Conservation (phyloP, 768 basidiomycete genomes). For the Amanita exitialis region DNA sequence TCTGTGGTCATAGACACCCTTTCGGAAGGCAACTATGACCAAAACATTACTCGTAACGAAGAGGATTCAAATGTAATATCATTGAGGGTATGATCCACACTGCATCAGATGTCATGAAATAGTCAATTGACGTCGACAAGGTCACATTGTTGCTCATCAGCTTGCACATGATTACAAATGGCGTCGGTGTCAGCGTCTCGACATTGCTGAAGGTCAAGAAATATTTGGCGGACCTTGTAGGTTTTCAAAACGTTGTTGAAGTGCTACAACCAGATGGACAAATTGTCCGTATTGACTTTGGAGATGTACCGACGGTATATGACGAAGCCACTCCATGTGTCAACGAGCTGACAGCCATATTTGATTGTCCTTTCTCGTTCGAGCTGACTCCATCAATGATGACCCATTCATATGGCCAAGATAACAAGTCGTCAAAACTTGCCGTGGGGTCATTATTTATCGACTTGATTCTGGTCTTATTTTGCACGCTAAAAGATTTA, state of each 20-base stretch:
- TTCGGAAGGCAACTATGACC: slow-evolving; percentile 41
- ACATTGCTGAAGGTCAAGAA: slow-evolving; percentile 55
- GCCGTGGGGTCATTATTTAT: slow-evolving; percentile 57
- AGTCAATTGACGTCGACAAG: slow-evolving; percentile 20
- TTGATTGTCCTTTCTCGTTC: slow-evolving; percentile 49
- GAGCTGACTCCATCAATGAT: slow-evolving; percentile 36
- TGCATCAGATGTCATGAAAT: not conserved
- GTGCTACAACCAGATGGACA: slow-evolving; percentile 37
- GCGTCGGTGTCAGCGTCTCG: slow-evolving; percentile 40
- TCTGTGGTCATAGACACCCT: slow-evolving; percentile 47
- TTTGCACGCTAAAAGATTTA: slow-evolving; percentile 36
- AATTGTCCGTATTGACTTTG: slow-evolving; percentile 44
- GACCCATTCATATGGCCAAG: slow-evolving; percentile 26
- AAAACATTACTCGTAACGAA: slow-evolving; percentile 21
- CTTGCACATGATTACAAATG: slow-evolving; percentile 59
- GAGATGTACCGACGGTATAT: slow-evolving; percentile 31
- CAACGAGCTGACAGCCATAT: slow-evolving; percentile 41
- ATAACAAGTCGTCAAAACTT: slow-evolving; percentile 30
- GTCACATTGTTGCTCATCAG: slow-evolving; percentile 45
- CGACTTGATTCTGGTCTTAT: slow-evolving; percentile 45
- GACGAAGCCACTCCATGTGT: slow-evolving; percentile 43
- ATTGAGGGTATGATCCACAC: slow-evolving; percentile 29
- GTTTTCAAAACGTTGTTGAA: slow-evolving; percentile 42
- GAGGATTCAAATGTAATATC: slow-evolving; percentile 39
- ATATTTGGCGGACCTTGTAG: slow-evolving; percentile 36